Evolutionary conservation across 768 basidiomycete species (phyloP), one percentile per base, ranked within the genome.

Genomic region (Hortiboletus campestris): DNA sequence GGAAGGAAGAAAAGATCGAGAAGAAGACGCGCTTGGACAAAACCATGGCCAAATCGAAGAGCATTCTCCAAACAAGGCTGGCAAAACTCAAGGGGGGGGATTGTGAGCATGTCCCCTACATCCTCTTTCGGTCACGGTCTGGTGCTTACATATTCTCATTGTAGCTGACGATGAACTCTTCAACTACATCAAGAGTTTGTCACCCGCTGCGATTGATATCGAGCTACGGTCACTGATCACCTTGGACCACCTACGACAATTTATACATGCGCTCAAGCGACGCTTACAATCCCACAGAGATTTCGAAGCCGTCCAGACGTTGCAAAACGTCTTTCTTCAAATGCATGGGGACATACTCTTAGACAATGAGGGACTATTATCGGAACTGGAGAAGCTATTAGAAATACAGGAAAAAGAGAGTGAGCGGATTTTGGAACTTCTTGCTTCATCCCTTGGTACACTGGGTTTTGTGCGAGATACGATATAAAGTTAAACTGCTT

Each of bases 301-400:
- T 73, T 98, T 97, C 65, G 97, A 99, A 71, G 94, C 93, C 13
- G 90, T 96, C 4, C 94, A 98, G 70, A 82, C 94, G 1, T 78
- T 95, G 66, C 80, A 94, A 63, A 85, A 79, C 59, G 88, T 96
- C 2, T 93, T 97, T 70, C 73, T 98, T 40, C 83, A 84, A 17
- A 79, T 90, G 49, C 95, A 98, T 67, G 88, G 87, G 4, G 94
- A 98, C 52, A 75, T 86, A 0, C 74, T 98, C 31, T 77, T 93
- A 32, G 79, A 76, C 20, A 91, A 91, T 66, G 68, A 70, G 3
- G 94, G 94, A 69, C 64, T 95, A 56, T 73, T 74, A 50, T 67
- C 65, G 4, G 78, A 78, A 19, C 62, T 99, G 66, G 77, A 84
- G 62, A 74, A 64, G 55, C 68, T 99, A 51, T 70, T 80, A 61